Conservation (phyloP, 805 yeast species). For the Hanseniaspora taiwanica region DNA sequence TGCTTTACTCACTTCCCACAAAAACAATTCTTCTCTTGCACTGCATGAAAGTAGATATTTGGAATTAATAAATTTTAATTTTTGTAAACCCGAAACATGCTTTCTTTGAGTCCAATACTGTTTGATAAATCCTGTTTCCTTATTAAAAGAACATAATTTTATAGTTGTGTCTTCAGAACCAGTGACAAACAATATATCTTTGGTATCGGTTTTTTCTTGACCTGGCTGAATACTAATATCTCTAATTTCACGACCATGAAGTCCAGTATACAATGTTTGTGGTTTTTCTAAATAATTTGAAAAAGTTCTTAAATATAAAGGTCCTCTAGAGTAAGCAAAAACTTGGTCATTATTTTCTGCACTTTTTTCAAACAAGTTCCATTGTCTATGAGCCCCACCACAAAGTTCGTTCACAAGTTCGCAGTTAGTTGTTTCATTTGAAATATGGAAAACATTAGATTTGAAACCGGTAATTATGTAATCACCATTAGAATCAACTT, state of each 20-base stretch:
- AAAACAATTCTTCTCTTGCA: constrained; percentile 76
- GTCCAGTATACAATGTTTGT: constrained; percentile 38
- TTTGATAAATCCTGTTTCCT: constrained; percentile 28
- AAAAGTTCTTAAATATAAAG: neutral
- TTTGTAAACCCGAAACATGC: constrained; percentile 85
- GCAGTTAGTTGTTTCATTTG: constrained; percentile 66
- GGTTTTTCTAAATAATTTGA: constrained; percentile 8
- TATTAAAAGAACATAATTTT: constrained; percentile 33
- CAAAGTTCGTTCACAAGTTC: constrained; percentile 62
- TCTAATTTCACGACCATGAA: constrained; percentile 88
- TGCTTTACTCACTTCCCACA: constrained; percentile 51
- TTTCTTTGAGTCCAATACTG: constrained; percentile 52
- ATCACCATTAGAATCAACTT: constrained; percentile 29
- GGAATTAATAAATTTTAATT: constrained; percentile 43
- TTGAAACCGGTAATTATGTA: constrained; percentile 68
- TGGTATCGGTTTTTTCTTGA: constrained; percentile 15
- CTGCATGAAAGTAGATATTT: constrained; percentile 42
- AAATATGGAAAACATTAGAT: constrained; percentile 62
- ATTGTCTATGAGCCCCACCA: constrained; percentile 85
- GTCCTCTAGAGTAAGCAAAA: neutral
- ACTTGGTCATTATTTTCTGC: neutral
- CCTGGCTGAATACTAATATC: constrained; percentile 42
- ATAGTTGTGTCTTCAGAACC: constrained; percentile 87
- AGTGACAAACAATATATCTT: constrained; percentile 38
- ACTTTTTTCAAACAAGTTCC: constrained; percentile 36